These are phyloP conservation scores for Lyophyllum semitale DNA, from an alignment of 768 basidiomycete genomes.

Conservation along the genomic window DNA sequence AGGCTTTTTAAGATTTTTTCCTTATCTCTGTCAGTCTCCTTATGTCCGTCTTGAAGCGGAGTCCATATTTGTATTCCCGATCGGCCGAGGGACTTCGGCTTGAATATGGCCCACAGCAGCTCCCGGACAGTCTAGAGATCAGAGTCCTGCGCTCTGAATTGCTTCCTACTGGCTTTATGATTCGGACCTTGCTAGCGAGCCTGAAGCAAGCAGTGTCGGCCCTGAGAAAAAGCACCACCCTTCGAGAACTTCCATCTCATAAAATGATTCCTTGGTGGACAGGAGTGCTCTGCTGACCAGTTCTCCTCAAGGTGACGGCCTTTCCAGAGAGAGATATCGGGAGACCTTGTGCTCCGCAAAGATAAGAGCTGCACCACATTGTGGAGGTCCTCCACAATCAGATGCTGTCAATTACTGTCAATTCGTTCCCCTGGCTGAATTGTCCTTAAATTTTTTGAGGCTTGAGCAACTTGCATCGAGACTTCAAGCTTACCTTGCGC, in stretches of 20 bases:
- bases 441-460: too few species aligned
- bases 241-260: too few species aligned
- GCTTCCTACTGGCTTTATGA: too few species aligned
- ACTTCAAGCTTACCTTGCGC: too few species aligned
- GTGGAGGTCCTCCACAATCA: background rate
- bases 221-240: too few species aligned
- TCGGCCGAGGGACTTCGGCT: conserved; percentile 11
- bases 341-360: background rate
- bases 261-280: background rate
- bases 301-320: background rate
- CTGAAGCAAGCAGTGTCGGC: too few species aligned
- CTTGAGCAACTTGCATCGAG: too few species aligned
- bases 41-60: conserved; percentile 1
- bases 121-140: background rate
- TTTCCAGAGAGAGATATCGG: background rate
- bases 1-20: conserved; percentile 7
- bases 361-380: background rate
- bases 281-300: background rate
- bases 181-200: too few species aligned
- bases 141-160: too few species aligned
- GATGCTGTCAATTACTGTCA: background rate
- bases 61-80: conserved; percentile 10
- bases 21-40: conserved; percentile 18
- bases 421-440: background rate
- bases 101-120: background rate